Conservation (phyloP, 495 filamentous ascomycete genomes). For the Xylaria castorea region DNA sequence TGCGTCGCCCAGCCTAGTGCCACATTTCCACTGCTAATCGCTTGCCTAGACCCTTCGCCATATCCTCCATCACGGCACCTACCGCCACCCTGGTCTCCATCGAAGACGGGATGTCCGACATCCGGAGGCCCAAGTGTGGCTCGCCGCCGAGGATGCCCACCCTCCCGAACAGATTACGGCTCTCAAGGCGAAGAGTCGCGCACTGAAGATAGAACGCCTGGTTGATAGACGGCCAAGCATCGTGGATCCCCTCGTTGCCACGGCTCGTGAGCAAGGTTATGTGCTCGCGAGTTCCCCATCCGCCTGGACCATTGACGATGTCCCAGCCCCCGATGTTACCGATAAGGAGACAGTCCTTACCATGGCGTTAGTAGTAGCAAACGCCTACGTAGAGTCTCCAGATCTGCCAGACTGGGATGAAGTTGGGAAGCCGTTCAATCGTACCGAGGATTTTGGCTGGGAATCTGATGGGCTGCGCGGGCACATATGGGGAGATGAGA, state of each 20-base stretch:
- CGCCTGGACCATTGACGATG: slow-evolving; percentile 84
- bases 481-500: slow-evolving; percentile 88
- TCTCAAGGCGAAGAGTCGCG: slow-evolving; percentile 62
- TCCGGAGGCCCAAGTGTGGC: slow-evolving; percentile 65
- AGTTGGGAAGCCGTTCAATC: slow-evolving; percentile 79
- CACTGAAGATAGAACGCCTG: slow-evolving; percentile 76
- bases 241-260: slow-evolving; percentile 76
- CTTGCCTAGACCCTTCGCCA: slow-evolving; percentile 75
- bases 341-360: slow-evolving; percentile 84
- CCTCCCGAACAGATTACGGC: slow-evolving; percentile 54
- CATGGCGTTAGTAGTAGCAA: slow-evolving; percentile 83
- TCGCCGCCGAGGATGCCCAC: slow-evolving; percentile 68
- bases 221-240: slow-evolving; percentile 75
- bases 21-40: slow-evolving; percentile 1
- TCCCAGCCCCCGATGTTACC: slow-evolving; percentile 80
- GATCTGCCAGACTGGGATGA: slow-evolving; percentile 82
- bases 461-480: slow-evolving; percentile 85
- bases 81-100: slow-evolving; percentile 75
- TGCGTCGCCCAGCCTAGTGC: neutral
- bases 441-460: slow-evolving; percentile 88
- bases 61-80: slow-evolving; percentile 86
- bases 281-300: slow-evolving; percentile 66
- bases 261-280: slow-evolving; percentile 67
- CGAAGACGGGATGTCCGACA: slow-evolving; percentile 71
- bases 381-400: slow-evolving; percentile 82